Evolutionary conservation across 1,139 yeast genomes (phyloP), one percentile per base, ranked within the genome.

Genomic region (Arxiozyma slooffiae): DNA sequence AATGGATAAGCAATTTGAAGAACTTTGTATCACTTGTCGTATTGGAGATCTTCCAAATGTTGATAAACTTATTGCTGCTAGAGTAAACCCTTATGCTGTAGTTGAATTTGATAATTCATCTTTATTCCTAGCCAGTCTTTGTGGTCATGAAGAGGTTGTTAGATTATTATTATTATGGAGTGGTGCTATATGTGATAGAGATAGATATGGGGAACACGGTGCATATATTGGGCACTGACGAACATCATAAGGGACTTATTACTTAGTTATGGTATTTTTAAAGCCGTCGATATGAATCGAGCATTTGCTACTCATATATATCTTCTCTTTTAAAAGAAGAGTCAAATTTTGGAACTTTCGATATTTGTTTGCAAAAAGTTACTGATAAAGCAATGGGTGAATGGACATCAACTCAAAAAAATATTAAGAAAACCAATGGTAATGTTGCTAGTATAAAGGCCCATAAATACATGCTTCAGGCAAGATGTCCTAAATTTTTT

Each of bases 101-200:
- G 94, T 85, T 61, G 79, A 78, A 56, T 85, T 82, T 76, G 85
- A 85, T 62, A 81, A 83, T 62, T 77, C 89, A 1, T 94, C 94
- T 0, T 71, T 85, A 55, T 81, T 82, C 53, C 67, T 85, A 34
- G 86, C 89, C 9, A 79, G 87, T 30, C 62, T 85, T 14, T 85
- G 94, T 68, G 95, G 95, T 0, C 92, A 85, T 64, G 75, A 73
- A 54, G 69, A 70, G 1, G 74, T 85, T 8, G 94, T 85, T 17
- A 73, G 71, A 52, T 66, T 81, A 49, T 68, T 85, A n/a, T n/a
- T n/a, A 34, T 69, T 85, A 11, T 73, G 81, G 48, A 68, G 77
- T 48, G 95, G 95, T 7, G 89, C 94, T 0, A 74, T 80, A 1
- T 83, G 90, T 64, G 90, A 84, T 63, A 73, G 89, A 61, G 92